Percentiles rank a stretch among this genome's conserved stretches.
These are phyloP conservation scores for Lentinula detonsa DNA, from an alignment of 768 basidiomycete species.

Conservation along the genomic window DNA sequence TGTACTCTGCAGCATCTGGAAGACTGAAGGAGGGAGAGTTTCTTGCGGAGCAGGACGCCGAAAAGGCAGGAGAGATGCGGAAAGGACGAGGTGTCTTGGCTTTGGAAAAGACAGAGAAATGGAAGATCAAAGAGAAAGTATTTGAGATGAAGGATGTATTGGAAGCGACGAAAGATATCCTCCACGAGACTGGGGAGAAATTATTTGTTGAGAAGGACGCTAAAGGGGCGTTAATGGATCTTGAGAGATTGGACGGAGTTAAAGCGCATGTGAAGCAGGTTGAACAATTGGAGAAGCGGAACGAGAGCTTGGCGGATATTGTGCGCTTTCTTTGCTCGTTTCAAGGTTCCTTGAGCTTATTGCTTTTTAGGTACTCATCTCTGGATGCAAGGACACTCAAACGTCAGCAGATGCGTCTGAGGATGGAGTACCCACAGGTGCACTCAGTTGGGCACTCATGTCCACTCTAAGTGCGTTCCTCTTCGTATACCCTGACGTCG, in stretches of 20 bases:
- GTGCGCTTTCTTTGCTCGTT: neutral
- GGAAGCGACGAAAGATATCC: conserved; percentile 5
- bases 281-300: neutral
- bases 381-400: conserved; percentile 42
- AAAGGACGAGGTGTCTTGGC: conserved; percentile 1
- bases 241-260: conserved; percentile 2
- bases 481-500: neutral
- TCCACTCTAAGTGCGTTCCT: conserved; percentile 15
- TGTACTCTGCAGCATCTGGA: conserved; percentile 6
- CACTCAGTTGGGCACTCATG: conserved; percentile 36
- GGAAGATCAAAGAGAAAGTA: neutral
- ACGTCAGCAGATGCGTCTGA: conserved; percentile 43
- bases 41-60: neutral
- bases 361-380: conserved; percentile 26
- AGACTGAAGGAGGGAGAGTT: neutral
- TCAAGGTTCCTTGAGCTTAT: neutral
- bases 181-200: conserved; percentile 1
- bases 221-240: neutral
- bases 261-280: conserved; percentile 6
- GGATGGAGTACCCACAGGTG: conserved; percentile 33
- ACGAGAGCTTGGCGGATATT: conserved; percentile 7
- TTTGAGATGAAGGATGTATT: conserved; percentile 1
- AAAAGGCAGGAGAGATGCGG: neutral
- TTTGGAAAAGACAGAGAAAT: conserved; percentile 3
- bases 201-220: conserved; percentile 1